These are phyloP conservation scores for Daedaleopsis nitida DNA, from an alignment of 768 basidiomycete species.

Conservation along the genomic window DNA sequence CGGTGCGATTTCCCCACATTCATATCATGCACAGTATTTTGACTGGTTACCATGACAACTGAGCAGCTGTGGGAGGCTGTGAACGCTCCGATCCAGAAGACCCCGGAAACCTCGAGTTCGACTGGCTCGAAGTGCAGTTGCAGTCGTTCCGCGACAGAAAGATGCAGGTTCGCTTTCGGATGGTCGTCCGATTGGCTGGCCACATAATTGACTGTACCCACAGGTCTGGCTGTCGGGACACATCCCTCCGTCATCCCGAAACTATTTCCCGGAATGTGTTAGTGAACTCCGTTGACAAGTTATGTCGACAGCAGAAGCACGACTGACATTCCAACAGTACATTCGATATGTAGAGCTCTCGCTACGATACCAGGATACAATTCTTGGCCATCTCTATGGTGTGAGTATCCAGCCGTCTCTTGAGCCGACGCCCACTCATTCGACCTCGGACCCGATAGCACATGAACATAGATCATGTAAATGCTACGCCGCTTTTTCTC, in stretches of 20 bases:
- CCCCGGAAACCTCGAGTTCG: conserved; percentile 86
- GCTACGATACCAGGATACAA: conserved; percentile 84
- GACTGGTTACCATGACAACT: conserved; percentile 27
- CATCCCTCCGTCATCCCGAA: conserved; percentile 79
- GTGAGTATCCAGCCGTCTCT: conserved; percentile 45
- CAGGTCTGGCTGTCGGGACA: conserved; percentile 66
- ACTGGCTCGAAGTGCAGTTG: conserved; percentile 90
- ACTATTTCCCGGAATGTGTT: conserved; percentile 87
- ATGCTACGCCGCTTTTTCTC: conserved; percentile 16
- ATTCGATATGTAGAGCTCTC: conserved; percentile 72
- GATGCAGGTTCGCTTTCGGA: conserved; percentile 60
- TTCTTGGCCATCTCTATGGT: conserved; percentile 83
- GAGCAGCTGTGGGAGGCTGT: conserved; percentile 76
- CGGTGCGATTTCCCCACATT: conserved; percentile 44
- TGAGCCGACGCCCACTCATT: conserved; percentile 19
- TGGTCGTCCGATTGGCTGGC: conserved; percentile 14
- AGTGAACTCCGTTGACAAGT: conserved; percentile 34
- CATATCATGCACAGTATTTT: conserved; percentile 9
- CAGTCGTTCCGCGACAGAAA: conserved; percentile 62
- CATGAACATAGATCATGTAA: conserved; percentile 83
- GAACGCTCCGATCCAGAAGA: conserved; percentile 61
- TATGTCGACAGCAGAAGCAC: not conserved
- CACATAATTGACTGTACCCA: conserved; percentile 23
- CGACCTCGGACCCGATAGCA: conserved; percentile 49
- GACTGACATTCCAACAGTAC: conserved; percentile 41